Evolutionary conservation across 2,329 filamentous ascomycete species (phyloP).

Genomic region (Dryadomyces quercivorus): DNA sequence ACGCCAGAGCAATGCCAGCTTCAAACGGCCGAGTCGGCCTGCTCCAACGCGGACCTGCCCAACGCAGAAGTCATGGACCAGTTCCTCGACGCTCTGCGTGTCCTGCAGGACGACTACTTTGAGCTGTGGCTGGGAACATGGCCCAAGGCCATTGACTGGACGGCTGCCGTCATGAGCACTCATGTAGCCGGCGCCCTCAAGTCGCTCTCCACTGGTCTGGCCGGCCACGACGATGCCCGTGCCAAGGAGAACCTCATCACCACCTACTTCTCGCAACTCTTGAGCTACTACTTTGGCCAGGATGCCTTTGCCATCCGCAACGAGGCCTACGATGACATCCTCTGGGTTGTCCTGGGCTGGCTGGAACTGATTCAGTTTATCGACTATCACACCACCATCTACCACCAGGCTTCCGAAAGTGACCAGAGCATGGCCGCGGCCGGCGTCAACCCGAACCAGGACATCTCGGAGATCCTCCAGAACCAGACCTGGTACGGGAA

Average conservation of each 20-base stretch:
- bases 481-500: slow-evolving; percentile 59
- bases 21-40: not conserved
- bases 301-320: slow-evolving; percentile 62
- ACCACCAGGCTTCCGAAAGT: slow-evolving; percentile 32
- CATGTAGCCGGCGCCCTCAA: slow-evolving; percentile 62
- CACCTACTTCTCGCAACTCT: slow-evolving; percentile 64
- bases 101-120: slow-evolving; percentile 72
- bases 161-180: slow-evolving; percentile 71
- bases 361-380: slow-evolving; percentile 71
- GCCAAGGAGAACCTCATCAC: slow-evolving; percentile 69
- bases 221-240: slow-evolving; percentile 24
- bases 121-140: slow-evolving; percentile 66
- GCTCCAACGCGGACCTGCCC: not conserved
- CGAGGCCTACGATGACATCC: slow-evolving; percentile 80
- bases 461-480: slow-evolving; percentile 20
- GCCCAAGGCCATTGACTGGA: slow-evolving; percentile 88
- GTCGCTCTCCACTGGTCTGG: slow-evolving; percentile 53
- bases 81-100: slow-evolving; percentile 52
- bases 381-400: slow-evolving; percentile 50
- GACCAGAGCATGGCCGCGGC: not conserved
- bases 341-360: slow-evolving; percentile 93
- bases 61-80: slow-evolving; percentile 23
- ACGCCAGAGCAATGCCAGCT: not conserved
- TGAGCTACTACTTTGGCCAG: slow-evolving; percentile 78
- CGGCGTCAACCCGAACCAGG: not conserved